Base-by-base conservation (phyloP, 2,329 filamentous ascomycete genomes). In the Hymenoscyphus linearis region DNA sequence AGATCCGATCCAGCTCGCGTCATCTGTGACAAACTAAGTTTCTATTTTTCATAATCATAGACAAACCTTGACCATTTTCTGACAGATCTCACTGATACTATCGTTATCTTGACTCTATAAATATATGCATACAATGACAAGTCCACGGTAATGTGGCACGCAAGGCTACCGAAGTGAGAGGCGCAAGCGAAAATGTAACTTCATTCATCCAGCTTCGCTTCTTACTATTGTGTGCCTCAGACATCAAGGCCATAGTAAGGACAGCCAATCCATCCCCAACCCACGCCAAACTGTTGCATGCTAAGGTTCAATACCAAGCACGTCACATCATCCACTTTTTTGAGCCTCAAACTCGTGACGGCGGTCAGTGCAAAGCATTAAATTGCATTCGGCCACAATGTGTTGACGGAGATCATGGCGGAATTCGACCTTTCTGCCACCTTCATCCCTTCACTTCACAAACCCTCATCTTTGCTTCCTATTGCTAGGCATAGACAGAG, bases 371-470 rank as follows among this genome's bases (percentile, higher is more conserved):
- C 25, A 53, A 53, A 27, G 25, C 25, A 53, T 26, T n/a, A 53
- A 53, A 53, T 37, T 31, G 35, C 54, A 13, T 25, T 27, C 25
- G 34, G 18, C 12, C 27, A 55, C 13, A 14, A 22, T 35, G 40
- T 57, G 26, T 37, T 34, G 16, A 31, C 57, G 26, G n/a, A 36
- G 54, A 66, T 52, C 55, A 74, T 74, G 71, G 70, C 72, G 59
- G 84, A 87, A 59, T 79, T 84, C 59, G 80, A 85, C 58, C 71
- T 86, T 10, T 77, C 80, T 63, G 77, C 83, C 53, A 76, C 76
- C 18, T 88, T 87, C 67, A 93, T 97, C 62, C 88, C 91, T 25
- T 86, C 91, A 22, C 80, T 97, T 16, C 90, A 97, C 76, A 96
- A 95, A 72, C 93, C 93, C 0, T 78, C 91, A 3, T 82, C 88